phyloP scores from a whole-genome alignment of 1,284 basidiomycete species.

The Ustilago nuda region DNA sequence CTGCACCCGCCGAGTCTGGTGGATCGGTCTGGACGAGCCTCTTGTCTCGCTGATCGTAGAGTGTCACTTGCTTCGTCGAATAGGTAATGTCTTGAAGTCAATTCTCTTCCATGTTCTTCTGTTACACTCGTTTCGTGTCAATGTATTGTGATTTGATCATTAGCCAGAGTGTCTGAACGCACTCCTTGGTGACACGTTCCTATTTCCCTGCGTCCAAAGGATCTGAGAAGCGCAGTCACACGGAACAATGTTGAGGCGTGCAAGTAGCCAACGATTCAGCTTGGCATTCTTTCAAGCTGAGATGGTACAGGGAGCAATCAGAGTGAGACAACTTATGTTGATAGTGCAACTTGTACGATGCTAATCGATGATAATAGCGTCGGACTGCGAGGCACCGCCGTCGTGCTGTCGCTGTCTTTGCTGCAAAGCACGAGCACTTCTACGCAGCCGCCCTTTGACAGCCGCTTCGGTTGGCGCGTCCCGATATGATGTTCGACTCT shows the following conservation, averaged over 20 bases:
- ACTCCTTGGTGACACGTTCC: no score
- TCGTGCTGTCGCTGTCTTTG: not conserved
- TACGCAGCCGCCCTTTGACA: not conserved
- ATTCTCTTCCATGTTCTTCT: not conserved
- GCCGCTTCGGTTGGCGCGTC: not conserved
- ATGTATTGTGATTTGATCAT: not conserved
- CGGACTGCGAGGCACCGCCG: conserved; percentile 13
- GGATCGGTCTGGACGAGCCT: not conserved
- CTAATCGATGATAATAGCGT: conserved; percentile 32
- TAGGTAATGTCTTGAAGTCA: no score
- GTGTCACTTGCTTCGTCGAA: no score
- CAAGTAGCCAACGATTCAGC: no score
- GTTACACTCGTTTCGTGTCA: not conserved
- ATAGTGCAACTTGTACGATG: not conserved
- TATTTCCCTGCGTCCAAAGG: no score
- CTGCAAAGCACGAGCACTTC: not conserved
- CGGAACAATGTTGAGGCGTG: no score
- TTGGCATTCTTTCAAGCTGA: not conserved
- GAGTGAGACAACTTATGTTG: not conserved
- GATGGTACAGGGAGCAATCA: not conserved
- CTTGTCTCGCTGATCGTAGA: not conserved
- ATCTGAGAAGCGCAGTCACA: no score
- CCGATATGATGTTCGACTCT: not conserved
- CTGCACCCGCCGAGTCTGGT: not conserved
- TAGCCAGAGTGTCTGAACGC: not conserved